Evolutionary conservation across 2,329 filamentous ascomycete species (phyloP), one percentile per base, ranked within the genome.

Genomic region (Gliomastix tumulicola): DNA sequence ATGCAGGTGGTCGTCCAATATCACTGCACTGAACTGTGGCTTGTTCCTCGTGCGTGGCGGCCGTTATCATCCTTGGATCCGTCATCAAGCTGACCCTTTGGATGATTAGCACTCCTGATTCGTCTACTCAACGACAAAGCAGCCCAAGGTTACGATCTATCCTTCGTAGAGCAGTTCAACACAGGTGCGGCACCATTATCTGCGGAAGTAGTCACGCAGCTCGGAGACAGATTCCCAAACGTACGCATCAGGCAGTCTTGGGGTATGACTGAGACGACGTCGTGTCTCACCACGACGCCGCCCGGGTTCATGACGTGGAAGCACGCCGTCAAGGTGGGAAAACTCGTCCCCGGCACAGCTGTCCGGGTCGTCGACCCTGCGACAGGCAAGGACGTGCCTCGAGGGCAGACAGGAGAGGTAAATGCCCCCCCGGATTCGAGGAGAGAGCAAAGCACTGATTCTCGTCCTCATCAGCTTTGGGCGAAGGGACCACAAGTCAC

Each of bases 401-500:
- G 17, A 10, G 32, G 18, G 13, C 11, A 21, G 5, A 19, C 16
- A 34, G 32, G 32, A 16, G 32, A 34, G 32, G 32, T 34, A 19
- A 16, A 19, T 34, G 15, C n/a, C n/a, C n/a, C n/a, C n/a, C n/a
- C n/a, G n/a, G n/a, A n/a, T n/a, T n/a, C 34, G 11, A 34, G 42
- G 10, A 41, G 47, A 17, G 43, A 21, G 4, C 16, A 44, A 6
- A 37, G 21, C 0, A 48, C 36, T 17, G 11, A n/a, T 11, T 16
- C 21, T 12, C 18, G 4, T 13, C 16, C 12, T 12, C 32, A 5
- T 8, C 16, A 34, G 32, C 9, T 34, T 16, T 34, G 32, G 32
- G 68, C 90, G 37, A 79, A 79, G 40, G 88, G 88, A 0, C 86
- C 87, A 0, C 90, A 92, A 42, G 66, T 90, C 15, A 89, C 89